Conservation (phyloP, 805 yeast genomes). For the Candida dajiaensis region DNA sequence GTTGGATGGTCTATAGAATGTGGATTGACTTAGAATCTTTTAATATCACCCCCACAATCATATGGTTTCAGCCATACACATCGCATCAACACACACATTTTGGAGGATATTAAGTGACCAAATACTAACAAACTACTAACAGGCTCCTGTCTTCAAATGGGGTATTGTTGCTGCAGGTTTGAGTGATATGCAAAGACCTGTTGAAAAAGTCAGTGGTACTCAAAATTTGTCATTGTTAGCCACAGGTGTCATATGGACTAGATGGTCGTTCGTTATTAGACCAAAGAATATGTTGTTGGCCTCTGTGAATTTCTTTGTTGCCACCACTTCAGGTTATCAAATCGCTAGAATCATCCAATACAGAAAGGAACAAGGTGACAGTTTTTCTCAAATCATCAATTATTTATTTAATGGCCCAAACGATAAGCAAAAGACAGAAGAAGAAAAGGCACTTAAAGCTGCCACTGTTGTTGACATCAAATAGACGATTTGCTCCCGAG, state of each 20-base stretch:
- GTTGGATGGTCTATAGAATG: too few species aligned
- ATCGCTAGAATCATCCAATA: constrained; percentile 62
- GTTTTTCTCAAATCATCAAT: constrained; percentile 45
- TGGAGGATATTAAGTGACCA: too few species aligned
- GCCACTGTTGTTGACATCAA: neutral
- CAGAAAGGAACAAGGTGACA: constrained; percentile 62
- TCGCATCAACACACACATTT: too few species aligned
- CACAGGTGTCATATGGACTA: constrained; percentile 95
- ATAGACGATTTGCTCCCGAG: too few species aligned
- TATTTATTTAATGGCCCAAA: constrained; percentile 28
- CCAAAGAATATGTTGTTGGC: constrained; percentile 88
- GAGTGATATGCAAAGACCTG: constrained; percentile 83
- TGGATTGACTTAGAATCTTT: too few species aligned
- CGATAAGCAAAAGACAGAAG: neutral
- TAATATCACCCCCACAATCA: neutral
- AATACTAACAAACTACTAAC: neutral
- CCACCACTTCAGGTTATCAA: constrained; percentile 85
- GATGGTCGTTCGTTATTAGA: constrained; percentile 92
- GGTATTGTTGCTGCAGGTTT: constrained; percentile 87
- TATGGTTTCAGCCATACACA: neutral
- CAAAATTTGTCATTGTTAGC: constrained; percentile 69
- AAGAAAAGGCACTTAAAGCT: neutral
- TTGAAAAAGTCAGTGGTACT: constrained; percentile 84
- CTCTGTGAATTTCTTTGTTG: constrained; percentile 89
- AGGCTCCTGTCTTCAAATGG: constrained; percentile 45